Conservation (phyloP, 129 eudicot genomes). For the Glebionis coronaria region DNA sequence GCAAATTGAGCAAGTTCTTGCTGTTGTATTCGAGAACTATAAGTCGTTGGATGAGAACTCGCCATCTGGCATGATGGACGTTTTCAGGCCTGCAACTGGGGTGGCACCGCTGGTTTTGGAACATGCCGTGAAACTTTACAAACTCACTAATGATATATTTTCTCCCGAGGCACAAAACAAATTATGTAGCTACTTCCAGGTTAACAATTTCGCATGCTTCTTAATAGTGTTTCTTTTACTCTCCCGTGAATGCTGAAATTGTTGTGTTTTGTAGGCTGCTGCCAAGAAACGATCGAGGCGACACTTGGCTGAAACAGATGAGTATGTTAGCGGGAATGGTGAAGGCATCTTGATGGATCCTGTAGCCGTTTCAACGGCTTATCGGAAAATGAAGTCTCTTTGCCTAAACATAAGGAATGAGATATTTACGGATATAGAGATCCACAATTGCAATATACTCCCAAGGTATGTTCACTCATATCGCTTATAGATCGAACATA, state of each 20-base stretch:
- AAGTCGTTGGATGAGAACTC: slow-evolving; percentile 71
- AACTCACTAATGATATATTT: slow-evolving; percentile 71
- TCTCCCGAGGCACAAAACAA: slow-evolving; percentile 83
- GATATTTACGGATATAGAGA: slow-evolving; percentile 72
- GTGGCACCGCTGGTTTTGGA: slow-evolving; percentile 54
- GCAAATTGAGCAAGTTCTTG: slow-evolving; percentile 61
- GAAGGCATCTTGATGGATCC: slow-evolving; percentile 65
- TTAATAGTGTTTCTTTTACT: background rate
- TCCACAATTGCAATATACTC: slow-evolving; percentile 78
- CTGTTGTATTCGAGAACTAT: slow-evolving; percentile 70
- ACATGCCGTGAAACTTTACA: slow-evolving; percentile 73
- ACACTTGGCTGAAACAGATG: slow-evolving; percentile 75
- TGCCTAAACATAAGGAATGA: slow-evolving; percentile 69
- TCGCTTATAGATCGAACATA: background rate
- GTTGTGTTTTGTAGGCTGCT: slow-evolving; percentile 55
- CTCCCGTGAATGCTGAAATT: background rate
- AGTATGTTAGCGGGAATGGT: slow-evolving; percentile 56
- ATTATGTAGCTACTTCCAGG: slow-evolving; percentile 75
- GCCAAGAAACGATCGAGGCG: slow-evolving; percentile 78
- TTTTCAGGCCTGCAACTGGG: slow-evolving; percentile 68
- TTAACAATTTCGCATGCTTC: slow-evolving; percentile 1
- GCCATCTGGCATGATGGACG: slow-evolving; percentile 64
- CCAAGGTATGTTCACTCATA: slow-evolving; percentile 47
- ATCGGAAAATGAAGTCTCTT: slow-evolving; percentile 71
- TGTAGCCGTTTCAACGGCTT: slow-evolving; percentile 60